Percentiles rank a stretch among this genome's conserved stretches.
These are phyloP conservation scores for Coemansia sp. DNA, from an alignment of 192 early-diverging fungal species.

Conservation along the genomic window DNA sequence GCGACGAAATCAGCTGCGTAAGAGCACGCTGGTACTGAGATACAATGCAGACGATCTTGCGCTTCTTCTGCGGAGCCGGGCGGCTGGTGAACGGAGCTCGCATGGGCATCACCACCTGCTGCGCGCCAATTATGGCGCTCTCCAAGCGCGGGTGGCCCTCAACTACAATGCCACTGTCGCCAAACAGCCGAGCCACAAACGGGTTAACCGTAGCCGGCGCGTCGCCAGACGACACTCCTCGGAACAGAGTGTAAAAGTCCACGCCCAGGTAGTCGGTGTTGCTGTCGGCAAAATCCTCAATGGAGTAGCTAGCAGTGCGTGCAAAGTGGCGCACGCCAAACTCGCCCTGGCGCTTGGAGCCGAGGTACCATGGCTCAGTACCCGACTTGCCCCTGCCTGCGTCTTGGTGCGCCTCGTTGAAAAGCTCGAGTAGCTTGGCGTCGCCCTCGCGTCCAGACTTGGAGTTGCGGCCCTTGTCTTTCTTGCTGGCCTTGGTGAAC, in stretches of 20 bases:
- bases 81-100: constrained; percentile 57
- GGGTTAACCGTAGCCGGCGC: constrained; percentile 61
- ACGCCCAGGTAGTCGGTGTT: constrained; percentile 77
- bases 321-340: constrained; percentile 86
- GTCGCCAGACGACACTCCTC: constrained; percentile 55
- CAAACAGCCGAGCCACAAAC: constrained; percentile 75
- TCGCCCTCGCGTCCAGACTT: constrained; percentile 43
- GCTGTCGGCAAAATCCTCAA: constrained; percentile 64
- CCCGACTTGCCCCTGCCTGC: constrained; percentile 21
- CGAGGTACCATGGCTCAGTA: constrained; percentile 30
- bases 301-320: constrained; percentile 62
- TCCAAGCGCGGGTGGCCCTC: constrained; percentile 81
- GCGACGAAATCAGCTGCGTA: constrained; percentile 63
- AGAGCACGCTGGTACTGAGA: constrained; percentile 70
- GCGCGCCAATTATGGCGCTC: constrained; percentile 75
- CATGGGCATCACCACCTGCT: constrained; percentile 68
- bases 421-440: constrained; percentile 33
- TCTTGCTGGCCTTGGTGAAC: constrained; percentile 54
- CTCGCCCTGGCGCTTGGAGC: constrained; percentile 36
- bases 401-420: constrained; percentile 31
- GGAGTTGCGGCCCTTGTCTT: constrained; percentile 37
- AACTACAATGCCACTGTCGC: constrained; percentile 66
- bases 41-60: constrained; percentile 59
- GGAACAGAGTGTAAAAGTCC: constrained; percentile 85
- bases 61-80: constrained; percentile 36